These are phyloP conservation scores for Margaritispora aquatica DNA, from an alignment of 495 filamentous ascomycete genomes.

Conservation along the genomic window DNA sequence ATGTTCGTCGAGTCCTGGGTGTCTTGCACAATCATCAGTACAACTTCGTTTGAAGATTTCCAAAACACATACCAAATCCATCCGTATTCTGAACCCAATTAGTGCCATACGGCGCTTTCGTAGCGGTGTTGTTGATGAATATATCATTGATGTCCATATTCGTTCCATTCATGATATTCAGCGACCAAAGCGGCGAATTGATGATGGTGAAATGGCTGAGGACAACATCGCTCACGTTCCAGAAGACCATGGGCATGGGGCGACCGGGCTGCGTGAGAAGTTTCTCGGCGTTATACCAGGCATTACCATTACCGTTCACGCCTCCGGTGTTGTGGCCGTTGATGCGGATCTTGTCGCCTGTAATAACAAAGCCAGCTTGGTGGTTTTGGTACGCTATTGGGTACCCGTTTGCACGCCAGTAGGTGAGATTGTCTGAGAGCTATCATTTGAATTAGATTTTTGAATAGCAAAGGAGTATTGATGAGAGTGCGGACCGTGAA, in stretches of 20 bases:
- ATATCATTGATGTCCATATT: constrained; percentile 50
- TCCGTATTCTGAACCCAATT: constrained; percentile 59
- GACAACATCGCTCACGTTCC: constrained; percentile 49
- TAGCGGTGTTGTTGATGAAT: constrained; percentile 40
- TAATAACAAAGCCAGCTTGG: constrained; percentile 44
- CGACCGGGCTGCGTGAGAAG: constrained; percentile 40
- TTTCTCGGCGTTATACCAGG: constrained; percentile 37
- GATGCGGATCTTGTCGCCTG: constrained; percentile 41
- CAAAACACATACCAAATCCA: constrained; percentile 29
- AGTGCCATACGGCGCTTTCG: constrained; percentile 41
- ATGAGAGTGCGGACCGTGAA: constrained; percentile 32
- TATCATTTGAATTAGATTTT: constrained; percentile 10
- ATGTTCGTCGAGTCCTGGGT: constrained; percentile 52
- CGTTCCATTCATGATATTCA: constrained; percentile 56
- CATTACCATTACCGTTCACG: constrained; percentile 46
- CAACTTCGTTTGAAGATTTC: neutral
- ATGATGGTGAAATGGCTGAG: constrained; percentile 48
- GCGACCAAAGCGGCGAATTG: constrained; percentile 45
- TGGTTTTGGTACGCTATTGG: constrained; percentile 53
- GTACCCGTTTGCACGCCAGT: constrained; percentile 51
- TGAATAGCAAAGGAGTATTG: neutral
- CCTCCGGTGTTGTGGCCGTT: constrained; percentile 45
- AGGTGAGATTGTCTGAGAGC: constrained; percentile 45
- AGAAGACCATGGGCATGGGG: constrained; percentile 56
- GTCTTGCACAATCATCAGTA: constrained; percentile 22